phyloP scores from a whole-genome alignment of 1,284 basidiomycete species.

The Ceratobasidium sp. region DNA sequence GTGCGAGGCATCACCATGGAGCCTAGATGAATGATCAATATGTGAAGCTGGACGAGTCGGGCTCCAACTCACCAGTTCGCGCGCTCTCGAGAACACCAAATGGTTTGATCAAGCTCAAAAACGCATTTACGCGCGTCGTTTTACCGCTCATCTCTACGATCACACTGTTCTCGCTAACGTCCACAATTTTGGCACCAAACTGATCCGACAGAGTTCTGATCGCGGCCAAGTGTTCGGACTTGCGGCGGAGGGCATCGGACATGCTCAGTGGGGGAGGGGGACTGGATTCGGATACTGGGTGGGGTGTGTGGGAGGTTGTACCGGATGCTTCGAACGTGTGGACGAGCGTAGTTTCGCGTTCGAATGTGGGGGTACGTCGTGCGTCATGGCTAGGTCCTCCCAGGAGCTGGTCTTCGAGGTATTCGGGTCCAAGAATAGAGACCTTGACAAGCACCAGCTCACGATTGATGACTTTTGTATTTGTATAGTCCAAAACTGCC shows the following conservation, averaged over 20 bases:
- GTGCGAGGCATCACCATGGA: conserved; percentile 97
- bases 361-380: conserved; percentile 59
- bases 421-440: conserved; percentile 97
- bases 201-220: conserved; percentile 86
- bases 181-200: conserved; percentile 93
- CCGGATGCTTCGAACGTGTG: conserved; percentile 74
- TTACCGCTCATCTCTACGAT: conserved; percentile 97
- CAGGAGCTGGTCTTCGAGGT: conserved; percentile 86
- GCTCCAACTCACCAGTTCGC: conserved; percentile 72
- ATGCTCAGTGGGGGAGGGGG: conserved; percentile 69
- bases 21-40: conserved; percentile 57
- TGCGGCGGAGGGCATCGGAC: conserved; percentile 84
- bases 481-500: conserved; percentile 96
- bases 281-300: conserved; percentile 46
- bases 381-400: conserved; percentile 84
- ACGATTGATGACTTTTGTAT: conserved; percentile 86
- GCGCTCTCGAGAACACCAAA: conserved; percentile 96
- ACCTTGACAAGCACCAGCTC: conserved; percentile 91
- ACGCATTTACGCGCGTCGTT: conserved; percentile 89
- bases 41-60: neutral
- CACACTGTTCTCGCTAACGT: conserved; percentile 91
- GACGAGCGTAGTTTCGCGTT: conserved; percentile 72
- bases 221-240: conserved; percentile 88
- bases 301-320: conserved; percentile 46
- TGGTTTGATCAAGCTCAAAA: conserved; percentile 89